These are phyloP conservation scores for Citrullus amarus DNA, from an alignment of 306 rosid species.

Conservation along the genomic window DNA sequence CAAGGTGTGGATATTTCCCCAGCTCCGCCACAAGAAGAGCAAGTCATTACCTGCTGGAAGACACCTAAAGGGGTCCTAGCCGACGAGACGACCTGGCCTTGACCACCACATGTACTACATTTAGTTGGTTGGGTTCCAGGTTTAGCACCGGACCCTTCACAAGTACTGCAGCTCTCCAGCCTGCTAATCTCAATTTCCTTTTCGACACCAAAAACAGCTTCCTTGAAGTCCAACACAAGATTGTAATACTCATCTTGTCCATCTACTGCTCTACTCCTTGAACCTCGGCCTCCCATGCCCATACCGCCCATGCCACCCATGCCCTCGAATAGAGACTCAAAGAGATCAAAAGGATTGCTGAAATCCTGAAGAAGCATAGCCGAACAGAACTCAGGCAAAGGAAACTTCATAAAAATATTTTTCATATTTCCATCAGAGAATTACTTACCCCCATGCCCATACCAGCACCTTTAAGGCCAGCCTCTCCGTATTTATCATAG, in stretches of 20 bases:
- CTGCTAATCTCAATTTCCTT: constrained; percentile 87
- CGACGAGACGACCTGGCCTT: constrained; percentile 82
- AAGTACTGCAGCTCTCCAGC: constrained; percentile 80
- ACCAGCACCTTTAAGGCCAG: constrained; percentile 89
- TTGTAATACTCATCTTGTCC: constrained; percentile 67
- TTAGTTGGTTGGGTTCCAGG: constrained; percentile 78
- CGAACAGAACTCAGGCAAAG: not conserved
- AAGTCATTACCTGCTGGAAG: constrained; percentile 97
- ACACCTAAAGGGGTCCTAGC: constrained; percentile 95
- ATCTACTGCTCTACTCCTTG: constrained; percentile 47
- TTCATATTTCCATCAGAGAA: constrained; percentile 8
- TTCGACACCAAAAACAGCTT: constrained; percentile 91
- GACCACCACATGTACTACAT: constrained; percentile 93
- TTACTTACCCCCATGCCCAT: constrained; percentile 78
- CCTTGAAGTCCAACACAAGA: constrained; percentile 75
- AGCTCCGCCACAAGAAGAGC: constrained; percentile 81
- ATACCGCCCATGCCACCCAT: constrained; percentile 44
- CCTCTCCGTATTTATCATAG: constrained; percentile 91
- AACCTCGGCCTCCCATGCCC: constrained; percentile 43
- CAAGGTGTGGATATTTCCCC: constrained; percentile 92
- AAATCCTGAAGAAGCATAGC: constrained; percentile 33
- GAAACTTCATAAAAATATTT: not conserved
- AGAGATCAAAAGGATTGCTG: constrained; percentile 54
- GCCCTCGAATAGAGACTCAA: constrained; percentile 47
- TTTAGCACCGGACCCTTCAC: constrained; percentile 91